These are phyloP conservation scores for Quercus dentata DNA, from an alignment of 306 rosid species.

Conservation along the genomic window DNA sequence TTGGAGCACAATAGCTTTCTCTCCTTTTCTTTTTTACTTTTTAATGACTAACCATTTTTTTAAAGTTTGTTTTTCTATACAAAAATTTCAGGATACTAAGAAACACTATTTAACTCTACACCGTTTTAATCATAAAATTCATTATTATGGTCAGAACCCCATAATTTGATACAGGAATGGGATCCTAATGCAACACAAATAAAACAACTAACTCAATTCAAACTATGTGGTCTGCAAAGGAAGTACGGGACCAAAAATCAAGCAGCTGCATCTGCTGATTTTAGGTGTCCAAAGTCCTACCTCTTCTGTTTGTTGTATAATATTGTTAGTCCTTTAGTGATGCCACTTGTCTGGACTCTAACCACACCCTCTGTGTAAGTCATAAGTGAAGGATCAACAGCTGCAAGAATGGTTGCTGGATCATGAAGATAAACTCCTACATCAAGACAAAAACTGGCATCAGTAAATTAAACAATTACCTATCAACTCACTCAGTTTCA, in stretches of 20 bases:
- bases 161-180: not conserved
- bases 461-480: constrained; percentile 16
- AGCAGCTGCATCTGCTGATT: not conserved
- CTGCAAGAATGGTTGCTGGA: constrained; percentile 76
- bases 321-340: constrained; percentile 82
- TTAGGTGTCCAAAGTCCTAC: constrained; percentile 22
- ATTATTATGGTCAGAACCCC: not conserved
- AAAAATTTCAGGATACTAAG: not conserved
- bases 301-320: constrained; percentile 72
- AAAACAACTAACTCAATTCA: not conserved
- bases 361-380: constrained; percentile 84
- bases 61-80: not conserved
- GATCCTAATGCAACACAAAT: not conserved
- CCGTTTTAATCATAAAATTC: not conserved
- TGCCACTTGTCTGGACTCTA: constrained; percentile 89
- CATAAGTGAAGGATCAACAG: constrained; percentile 69
- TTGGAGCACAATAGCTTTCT: not conserved
- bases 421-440: constrained; percentile 96
- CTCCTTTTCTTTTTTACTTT: not conserved
- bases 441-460: constrained; percentile 16
- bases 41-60: not conserved
- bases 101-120: not conserved
- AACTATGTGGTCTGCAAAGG: not conserved
- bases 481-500: constrained; percentile 10
- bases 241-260: no score